phyloP scores from a whole-genome alignment of 2,329 filamentous ascomycete genomes.

The Periconia sp. region DNA sequence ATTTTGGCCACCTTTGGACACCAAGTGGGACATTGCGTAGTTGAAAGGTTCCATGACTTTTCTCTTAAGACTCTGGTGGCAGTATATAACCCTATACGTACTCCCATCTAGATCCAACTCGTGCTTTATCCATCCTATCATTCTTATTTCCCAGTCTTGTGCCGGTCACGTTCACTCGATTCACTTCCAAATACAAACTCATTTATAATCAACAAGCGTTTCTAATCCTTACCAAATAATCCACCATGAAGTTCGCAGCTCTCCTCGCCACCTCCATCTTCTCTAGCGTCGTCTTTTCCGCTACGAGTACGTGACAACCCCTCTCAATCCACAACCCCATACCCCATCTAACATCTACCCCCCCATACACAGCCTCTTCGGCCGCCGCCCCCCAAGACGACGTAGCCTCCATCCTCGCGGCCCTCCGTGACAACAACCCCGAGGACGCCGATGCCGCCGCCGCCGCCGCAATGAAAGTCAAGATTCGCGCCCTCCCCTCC shows the following conservation, averaged over 20 bases:
- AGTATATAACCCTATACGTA: neutral
- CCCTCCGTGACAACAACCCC: conserved; percentile 23
- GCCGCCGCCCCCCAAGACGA: conserved; percentile 23
- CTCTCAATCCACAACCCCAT: conserved; percentile 25
- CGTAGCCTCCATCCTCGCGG: conserved; percentile 22
- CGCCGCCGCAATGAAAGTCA: conserved; percentile 1
- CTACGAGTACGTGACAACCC: conserved; percentile 15
- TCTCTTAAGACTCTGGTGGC: neutral
- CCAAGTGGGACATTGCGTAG: conserved; percentile 17
- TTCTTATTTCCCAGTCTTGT: conserved; percentile 24
- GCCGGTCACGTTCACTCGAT: conserved; percentile 28
- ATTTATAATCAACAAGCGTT: neutral
- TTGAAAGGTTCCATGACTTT: neutral
- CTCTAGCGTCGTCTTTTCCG: conserved; percentile 29
- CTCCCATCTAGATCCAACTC: neutral
- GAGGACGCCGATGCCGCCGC: conserved; percentile 24
- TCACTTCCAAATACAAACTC: conserved; percentile 3
- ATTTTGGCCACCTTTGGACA: neutral
- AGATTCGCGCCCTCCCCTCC: conserved; percentile 10
- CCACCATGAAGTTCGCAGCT: conserved; percentile 32
- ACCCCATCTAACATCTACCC: conserved; percentile 12
- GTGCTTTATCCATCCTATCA: conserved; percentile 10
- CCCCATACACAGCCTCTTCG: conserved; percentile 20
- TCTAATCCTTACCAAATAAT: conserved; percentile 5
- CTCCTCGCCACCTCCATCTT: conserved; percentile 27